Percentiles rank a stretch among this genome's conserved stretches.
Evolutionary conservation across 768 basidiomycete genomes (phyloP).

Genomic region (Butyriboletus loyo): DNA sequence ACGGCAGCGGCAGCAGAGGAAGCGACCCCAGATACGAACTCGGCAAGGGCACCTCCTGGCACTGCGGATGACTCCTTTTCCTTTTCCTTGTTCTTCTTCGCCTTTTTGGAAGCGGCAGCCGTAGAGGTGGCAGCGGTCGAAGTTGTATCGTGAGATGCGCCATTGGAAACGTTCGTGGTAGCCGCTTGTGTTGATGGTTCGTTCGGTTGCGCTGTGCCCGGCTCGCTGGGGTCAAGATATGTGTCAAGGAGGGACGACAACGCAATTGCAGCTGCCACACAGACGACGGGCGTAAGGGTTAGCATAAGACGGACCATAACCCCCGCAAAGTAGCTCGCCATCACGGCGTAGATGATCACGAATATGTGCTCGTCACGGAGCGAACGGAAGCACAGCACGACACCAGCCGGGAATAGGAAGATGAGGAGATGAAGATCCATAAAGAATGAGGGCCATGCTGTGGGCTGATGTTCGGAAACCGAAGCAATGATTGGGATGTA

Average conservation of each 20-base stretch:
- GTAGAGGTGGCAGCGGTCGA: conserved; percentile 31
- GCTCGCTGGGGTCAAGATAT: conserved; percentile 83
- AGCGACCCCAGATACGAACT: conserved; percentile 41
- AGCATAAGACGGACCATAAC: conserved; percentile 99
- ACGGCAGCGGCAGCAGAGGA: conserved; percentile 31
- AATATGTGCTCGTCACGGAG: conserved; percentile 97
- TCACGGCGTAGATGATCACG: conserved; percentile 94
- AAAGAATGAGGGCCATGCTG: conserved; percentile 99
- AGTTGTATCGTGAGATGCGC: conserved; percentile 17
- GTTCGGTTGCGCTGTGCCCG: conserved; percentile 33
- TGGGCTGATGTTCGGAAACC: conserved; percentile 98
- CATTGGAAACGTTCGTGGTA: conserved; percentile 8
- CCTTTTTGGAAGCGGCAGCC: conserved; percentile 31
- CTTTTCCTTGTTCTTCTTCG: conserved; percentile 63
- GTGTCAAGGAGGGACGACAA: conserved; percentile 84
- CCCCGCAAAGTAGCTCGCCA: conserved; percentile 97
- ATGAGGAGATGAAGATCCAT: conserved; percentile 99
- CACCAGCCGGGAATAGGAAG: conserved; percentile 96
- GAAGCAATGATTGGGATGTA: conserved; percentile 98
- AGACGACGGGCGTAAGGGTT: conserved; percentile 94
- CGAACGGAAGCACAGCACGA: conserved; percentile 89
- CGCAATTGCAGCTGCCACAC: conserved; percentile 88
- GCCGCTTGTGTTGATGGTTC: conserved; percentile 5
- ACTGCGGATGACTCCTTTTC: conserved; percentile 45
- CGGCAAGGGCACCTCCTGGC: conserved; percentile 36